Conservation (phyloP, 352 stramenopile species). For the Globisporangium canariense region DNA sequence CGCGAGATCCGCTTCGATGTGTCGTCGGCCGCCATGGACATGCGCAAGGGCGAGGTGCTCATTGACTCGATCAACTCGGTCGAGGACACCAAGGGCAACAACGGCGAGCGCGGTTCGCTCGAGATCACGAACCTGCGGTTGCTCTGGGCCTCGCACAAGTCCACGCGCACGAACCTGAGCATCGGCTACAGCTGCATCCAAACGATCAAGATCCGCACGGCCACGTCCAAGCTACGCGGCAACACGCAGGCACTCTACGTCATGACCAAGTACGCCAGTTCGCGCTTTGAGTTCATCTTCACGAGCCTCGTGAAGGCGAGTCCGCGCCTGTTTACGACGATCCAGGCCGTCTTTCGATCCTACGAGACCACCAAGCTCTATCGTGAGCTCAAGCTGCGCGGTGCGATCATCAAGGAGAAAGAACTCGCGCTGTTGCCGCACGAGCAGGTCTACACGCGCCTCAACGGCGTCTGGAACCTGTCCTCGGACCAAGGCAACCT, state of each 20-base stretch:
- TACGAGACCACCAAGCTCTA: slow-evolving; percentile 93
- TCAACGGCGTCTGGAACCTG: slow-evolving; percentile 91
- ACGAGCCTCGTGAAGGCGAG: slow-evolving; percentile 91
- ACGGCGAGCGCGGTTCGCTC: slow-evolving; percentile 86
- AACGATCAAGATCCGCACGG: slow-evolving; percentile 88
- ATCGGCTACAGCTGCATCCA: slow-evolving; percentile 84
- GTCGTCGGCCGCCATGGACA: slow-evolving; percentile 45
- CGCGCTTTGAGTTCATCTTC: slow-evolving; percentile 93
- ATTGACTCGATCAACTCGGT: slow-evolving; percentile 94
- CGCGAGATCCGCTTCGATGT: slow-evolving; percentile 90
- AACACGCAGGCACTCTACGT: slow-evolving; percentile 91
- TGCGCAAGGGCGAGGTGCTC: slow-evolving; percentile 76
- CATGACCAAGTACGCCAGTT: slow-evolving; percentile 87
- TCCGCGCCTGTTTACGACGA: slow-evolving; percentile 90
- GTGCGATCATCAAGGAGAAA: slow-evolving; percentile 90
- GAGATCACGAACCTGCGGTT: slow-evolving; percentile 92
- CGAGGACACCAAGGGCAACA: slow-evolving; percentile 94
- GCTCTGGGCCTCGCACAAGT: slow-evolving; percentile 90
- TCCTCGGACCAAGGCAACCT: slow-evolving; percentile 92
- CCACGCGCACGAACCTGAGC: slow-evolving; percentile 79
- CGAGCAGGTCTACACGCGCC: slow-evolving; percentile 87
- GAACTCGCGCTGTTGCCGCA: slow-evolving; percentile 84
- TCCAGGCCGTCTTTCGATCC: slow-evolving; percentile 89
- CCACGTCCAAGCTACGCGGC: slow-evolving; percentile 87
- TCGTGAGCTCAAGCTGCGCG: slow-evolving; percentile 90